Conservation (phyloP, 441 rosid genomes). For the Viola pubescens region DNA sequence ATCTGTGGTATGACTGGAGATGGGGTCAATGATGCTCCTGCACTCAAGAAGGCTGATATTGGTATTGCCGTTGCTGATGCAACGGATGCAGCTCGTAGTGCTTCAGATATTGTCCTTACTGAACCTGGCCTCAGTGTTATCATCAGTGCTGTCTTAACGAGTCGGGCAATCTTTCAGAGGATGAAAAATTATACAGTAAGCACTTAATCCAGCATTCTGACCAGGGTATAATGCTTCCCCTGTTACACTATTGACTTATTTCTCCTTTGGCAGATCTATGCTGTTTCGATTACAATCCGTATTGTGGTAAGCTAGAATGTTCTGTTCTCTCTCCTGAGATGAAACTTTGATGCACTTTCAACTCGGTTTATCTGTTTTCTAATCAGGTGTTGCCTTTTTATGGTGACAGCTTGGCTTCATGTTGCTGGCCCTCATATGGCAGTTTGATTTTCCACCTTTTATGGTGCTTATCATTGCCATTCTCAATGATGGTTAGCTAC, state of each 20-base stretch:
- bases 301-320: conserved; percentile 59
- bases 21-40: conserved; percentile 99
- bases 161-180: conserved; percentile 93
- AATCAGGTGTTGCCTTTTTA: neutral
- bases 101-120: conserved; percentile 92
- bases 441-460: conserved; percentile 97
- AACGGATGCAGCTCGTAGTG: conserved; percentile 96
- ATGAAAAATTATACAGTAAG: conserved; percentile 96
- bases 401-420: conserved; percentile 72
- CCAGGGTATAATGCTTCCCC: neutral
- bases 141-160: conserved; percentile 94
- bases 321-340: conserved; percentile 3
- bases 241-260: conserved; percentile 10
- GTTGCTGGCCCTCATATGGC: conserved; percentile 94
- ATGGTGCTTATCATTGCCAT: conserved; percentile 98
- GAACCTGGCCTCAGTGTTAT: conserved; percentile 98
- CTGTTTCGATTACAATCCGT: conserved; percentile 96
- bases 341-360: neutral
- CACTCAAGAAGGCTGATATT: conserved; percentile 96
- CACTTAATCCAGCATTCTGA: neutral
- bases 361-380: neutral
- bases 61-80: conserved; percentile 99
- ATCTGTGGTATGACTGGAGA: conserved; percentile 99
- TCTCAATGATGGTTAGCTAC: conserved; percentile 80
- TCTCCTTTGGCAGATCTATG: conserved; percentile 60